Evolutionary conservation across 2,329 filamentous ascomycete genomes (phyloP).

Genomic region (Intubia oerlemansii): DNA sequence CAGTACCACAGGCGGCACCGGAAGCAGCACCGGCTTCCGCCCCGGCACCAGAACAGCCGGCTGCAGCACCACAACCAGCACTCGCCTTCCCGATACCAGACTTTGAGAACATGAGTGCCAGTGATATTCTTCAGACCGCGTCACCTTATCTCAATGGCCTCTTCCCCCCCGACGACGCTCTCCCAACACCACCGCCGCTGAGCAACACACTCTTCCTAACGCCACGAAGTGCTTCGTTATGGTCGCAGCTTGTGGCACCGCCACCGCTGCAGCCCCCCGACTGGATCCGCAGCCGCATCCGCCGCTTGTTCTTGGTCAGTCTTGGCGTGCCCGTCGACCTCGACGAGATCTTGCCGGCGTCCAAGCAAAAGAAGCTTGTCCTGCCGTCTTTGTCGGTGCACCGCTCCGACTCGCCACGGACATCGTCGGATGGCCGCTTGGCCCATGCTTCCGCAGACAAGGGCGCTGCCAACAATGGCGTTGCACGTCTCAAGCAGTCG

Average conservation of each 20-base stretch:
- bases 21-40: conserved; percentile 7
- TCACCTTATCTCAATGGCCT: conserved; percentile 46
- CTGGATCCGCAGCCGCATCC: conserved; percentile 91
- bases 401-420: conserved; percentile 24
- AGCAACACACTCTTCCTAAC: conserved; percentile 56
- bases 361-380: conserved; percentile 93
- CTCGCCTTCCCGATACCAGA: conserved; percentile 33
- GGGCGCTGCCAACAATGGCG: conserved; percentile 6
- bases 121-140: conserved; percentile 37
- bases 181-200: conserved; percentile 26
- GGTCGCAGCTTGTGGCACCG: conserved; percentile 89
- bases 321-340: conserved; percentile 90
- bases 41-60: conserved; percentile 13
- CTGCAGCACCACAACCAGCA: conserved; percentile 6
- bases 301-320: conserved; percentile 85
- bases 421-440: conserved; percentile 31
- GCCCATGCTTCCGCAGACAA: conserved; percentile 15
- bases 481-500: conserved; percentile 15
- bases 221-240: conserved; percentile 71
- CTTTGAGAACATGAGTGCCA: conserved; percentile 37
- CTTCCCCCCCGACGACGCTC: conserved; percentile 34
- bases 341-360: conserved; percentile 90
- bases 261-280: conserved; percentile 89
- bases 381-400: conserved; percentile 51
- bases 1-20: conserved; percentile 21